Percentiles rank a stretch among this genome's conserved stretches.
phyloP scores from a whole-genome alignment of 1,284 basidiomycete species.

The Cryptococcus sp. region DNA sequence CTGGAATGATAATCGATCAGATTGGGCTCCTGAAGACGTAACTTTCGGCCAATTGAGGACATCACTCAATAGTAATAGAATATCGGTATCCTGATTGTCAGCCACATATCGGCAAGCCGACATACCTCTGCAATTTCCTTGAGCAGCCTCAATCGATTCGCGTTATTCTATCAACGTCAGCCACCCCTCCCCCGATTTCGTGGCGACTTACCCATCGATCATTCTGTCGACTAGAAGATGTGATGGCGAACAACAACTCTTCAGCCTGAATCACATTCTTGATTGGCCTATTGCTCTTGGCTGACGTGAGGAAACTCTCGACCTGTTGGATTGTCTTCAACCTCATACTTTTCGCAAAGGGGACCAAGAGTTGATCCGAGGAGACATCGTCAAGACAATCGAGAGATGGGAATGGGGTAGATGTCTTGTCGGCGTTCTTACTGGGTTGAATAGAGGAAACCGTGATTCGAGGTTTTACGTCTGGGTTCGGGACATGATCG shows the following conservation, averaged over 20 bases:
- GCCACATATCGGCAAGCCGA: neutral
- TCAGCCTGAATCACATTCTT: neutral
- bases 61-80: slow-evolving; percentile 54
- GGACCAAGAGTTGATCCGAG: neutral
- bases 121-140: neutral
- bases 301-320: too few species aligned
- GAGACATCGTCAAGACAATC: neutral
- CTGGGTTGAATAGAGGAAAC: neutral
- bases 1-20: slow-evolving; percentile 57
- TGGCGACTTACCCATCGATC: neutral
- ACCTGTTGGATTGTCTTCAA: too few species aligned
- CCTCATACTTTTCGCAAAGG: too few species aligned
- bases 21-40: slow-evolving; percentile 44
- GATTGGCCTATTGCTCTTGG: neutral
- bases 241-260: neutral
- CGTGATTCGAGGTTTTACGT: neutral
- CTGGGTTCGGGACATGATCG: neutral
- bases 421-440: neutral
- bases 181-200: neutral
- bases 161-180: neutral
- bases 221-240: neutral
- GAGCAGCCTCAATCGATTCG: neutral
- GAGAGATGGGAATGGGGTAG: neutral
- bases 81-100: slow-evolving; percentile 28
- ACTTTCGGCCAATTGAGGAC: slow-evolving; percentile 55